Evolutionary conservation across 805 yeast species (phyloP), one percentile per base, ranked within the genome.

Genomic region (Hanseniaspora lindneri): DNA sequence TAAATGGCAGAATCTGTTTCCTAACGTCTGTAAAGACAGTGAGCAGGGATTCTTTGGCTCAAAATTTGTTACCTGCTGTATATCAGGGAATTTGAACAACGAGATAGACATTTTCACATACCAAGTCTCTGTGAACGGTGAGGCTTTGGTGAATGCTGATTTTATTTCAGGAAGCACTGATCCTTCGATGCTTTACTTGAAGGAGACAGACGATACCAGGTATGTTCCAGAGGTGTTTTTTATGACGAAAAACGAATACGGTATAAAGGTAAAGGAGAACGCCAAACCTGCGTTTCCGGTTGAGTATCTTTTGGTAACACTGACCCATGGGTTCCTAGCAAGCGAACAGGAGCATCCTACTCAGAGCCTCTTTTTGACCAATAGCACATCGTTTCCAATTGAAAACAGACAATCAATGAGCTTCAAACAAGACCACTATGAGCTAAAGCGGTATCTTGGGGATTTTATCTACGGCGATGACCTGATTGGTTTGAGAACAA

Each of bases 181-280:
- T 59, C 96, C 99, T 0, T 78, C 87, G 19, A 77, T 81, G 69
- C 79, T 89, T 60, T 81, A 77, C 56, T 79, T 92, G 54, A 82
- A 84, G 58, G 80, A 77, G 25, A 79, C 85, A n/a, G 75, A 76
- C 35, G 71, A 73, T 17, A 73, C 71, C 9, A 73, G 96, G 49
- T 92, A 89, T 56, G 97, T 92, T 14, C 99, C 99, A 0, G 99
- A 92, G 53, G 81, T 92, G 23, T 83, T 84, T 58, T 92, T 82
- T 69, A 77, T 79, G 63, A 79, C 76, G 60, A 73, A 76, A 52
- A 92, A 92, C 60, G 96, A 92, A 65, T 92, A 92, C 65, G 84
- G 84, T 3, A 67, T 86, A 27, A 78, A 85, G 32, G 94, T 92
- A n/a, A 86, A 86, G 57, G 76, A 78, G 36, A 82, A 84, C 59